These are phyloP conservation scores for Penicillium aurantiogriseum DNA, from an alignment of 2,329 filamentous ascomycete genomes.

Conservation along the genomic window DNA sequence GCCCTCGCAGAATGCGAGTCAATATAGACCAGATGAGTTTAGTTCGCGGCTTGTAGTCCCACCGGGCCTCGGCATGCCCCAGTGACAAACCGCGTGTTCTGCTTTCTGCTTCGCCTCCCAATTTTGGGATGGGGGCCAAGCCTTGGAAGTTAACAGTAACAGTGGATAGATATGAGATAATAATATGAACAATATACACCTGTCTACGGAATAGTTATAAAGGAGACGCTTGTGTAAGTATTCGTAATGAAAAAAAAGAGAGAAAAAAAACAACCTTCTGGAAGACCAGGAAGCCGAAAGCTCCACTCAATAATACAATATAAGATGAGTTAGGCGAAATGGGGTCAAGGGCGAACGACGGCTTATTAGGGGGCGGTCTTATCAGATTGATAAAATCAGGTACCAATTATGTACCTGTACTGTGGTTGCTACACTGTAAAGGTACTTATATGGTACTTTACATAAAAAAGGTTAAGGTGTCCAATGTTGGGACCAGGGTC, in stretches of 20 bases:
- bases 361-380: constrained; percentile 1
- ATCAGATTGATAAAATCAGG: constrained; percentile 10
- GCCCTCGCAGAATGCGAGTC: neutral
- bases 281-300: neutral
- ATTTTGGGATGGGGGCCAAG: neutral
- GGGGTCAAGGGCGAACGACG: constrained; percentile 2
- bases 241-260: neutral
- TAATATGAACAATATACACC: neutral
- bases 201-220: neutral
- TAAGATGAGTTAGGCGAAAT: constrained; percentile 4
- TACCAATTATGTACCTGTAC: neutral
- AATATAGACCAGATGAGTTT: neutral
- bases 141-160: neutral
- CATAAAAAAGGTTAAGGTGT: neutral
- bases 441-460: constrained; percentile 2
- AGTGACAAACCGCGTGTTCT: constrained; percentile 1
- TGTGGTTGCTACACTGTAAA: neutral
- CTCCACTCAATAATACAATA: neutral
- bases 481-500: neutral
- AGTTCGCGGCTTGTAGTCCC: neutral
- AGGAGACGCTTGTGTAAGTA: neutral
- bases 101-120: neutral
- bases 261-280: neutral
- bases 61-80: constrained; percentile 4
- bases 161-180: neutral